phyloP scores from a whole-genome alignment of 1,284 basidiomycete genomes.

The Coniophora puteana region DNA sequence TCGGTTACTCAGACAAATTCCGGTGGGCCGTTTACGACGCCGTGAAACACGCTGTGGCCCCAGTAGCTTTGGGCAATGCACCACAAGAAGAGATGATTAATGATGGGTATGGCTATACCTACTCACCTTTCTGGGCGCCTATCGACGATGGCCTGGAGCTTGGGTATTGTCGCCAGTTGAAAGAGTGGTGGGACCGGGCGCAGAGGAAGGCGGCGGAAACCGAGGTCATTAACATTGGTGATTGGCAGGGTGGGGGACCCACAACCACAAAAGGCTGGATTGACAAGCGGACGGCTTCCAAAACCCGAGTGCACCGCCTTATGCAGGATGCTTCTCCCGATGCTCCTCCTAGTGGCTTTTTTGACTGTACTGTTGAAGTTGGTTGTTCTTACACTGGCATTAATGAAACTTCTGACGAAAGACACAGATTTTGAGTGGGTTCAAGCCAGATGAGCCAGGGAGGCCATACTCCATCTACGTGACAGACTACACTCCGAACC shows the following conservation, averaged over 20 bases:
- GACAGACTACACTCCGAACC: constrained; percentile 61
- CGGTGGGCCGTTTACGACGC: constrained; percentile 30
- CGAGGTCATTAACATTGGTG: constrained; percentile 11
- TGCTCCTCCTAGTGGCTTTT: constrained; percentile 47
- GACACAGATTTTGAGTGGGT: constrained; percentile 45
- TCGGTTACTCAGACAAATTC: constrained; percentile 37
- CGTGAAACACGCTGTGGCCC: constrained; percentile 11
- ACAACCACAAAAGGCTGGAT: too few species aligned
- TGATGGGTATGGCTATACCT: constrained; percentile 25
- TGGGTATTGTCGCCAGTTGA: constrained; percentile 33
- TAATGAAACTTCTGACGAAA: not conserved
- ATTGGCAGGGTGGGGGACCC: constrained; percentile 9
- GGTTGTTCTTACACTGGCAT: constrained; percentile 12
- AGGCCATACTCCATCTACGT: constrained; percentile 51
- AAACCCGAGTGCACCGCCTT: constrained; percentile 40
- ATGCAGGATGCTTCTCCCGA: constrained; percentile 48
- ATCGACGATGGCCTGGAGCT: constrained; percentile 23
- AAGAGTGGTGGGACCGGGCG: constrained; percentile 54
- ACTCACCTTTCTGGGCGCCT: constrained; percentile 30
- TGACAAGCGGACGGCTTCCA: too few species aligned
- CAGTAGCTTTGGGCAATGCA: constrained; percentile 20
- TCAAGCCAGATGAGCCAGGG: constrained; percentile 31
- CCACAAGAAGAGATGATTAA: constrained; percentile 22
- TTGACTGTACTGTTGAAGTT: constrained; percentile 69
- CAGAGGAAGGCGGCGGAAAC: constrained; percentile 12